Evolutionary conservation across 768 basidiomycete species (phyloP).

Genomic region (Guyanaporus albipodus): DNA sequence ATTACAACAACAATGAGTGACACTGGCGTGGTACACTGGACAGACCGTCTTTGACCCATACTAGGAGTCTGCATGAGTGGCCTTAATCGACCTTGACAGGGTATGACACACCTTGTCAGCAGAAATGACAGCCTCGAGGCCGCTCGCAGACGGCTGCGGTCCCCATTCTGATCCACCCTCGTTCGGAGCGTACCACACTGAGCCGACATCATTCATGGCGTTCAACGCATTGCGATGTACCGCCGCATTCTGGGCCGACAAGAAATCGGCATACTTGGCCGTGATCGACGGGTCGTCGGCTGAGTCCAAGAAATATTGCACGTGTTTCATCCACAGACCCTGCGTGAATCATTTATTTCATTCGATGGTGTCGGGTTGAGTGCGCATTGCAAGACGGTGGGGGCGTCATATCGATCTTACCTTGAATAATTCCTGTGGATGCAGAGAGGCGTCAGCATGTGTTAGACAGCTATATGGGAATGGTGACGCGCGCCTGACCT

Average conservation of each 20-base stretch:
- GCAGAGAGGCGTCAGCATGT: background rate
- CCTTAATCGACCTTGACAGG: background rate
- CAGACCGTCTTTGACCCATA: conserved; percentile 3
- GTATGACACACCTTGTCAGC: conserved; percentile 24
- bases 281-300: conserved; percentile 40
- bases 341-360: too few species aligned
- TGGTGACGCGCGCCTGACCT: too few species aligned
- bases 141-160: conserved; percentile 28
- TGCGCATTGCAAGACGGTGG: too few species aligned
- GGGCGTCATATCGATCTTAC: background rate
- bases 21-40: background rate
- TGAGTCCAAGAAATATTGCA: conserved; percentile 46
- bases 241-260: conserved; percentile 38
- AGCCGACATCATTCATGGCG: conserved; percentile 38
- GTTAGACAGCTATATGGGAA: too few species aligned
- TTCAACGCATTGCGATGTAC: conserved; percentile 38
- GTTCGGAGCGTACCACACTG: conserved; percentile 30
- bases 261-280: conserved; percentile 37
- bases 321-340: conserved; percentile 49
- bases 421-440: conserved; percentile 31
- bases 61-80: conserved; percentile 3
- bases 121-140: conserved; percentile 29
- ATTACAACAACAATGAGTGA: background rate
- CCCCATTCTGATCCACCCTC: conserved; percentile 28
- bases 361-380: too few species aligned